These are phyloP conservation scores for Suillus ampliporus DNA, from an alignment of 768 basidiomycete genomes.

Conservation along the genomic window DNA sequence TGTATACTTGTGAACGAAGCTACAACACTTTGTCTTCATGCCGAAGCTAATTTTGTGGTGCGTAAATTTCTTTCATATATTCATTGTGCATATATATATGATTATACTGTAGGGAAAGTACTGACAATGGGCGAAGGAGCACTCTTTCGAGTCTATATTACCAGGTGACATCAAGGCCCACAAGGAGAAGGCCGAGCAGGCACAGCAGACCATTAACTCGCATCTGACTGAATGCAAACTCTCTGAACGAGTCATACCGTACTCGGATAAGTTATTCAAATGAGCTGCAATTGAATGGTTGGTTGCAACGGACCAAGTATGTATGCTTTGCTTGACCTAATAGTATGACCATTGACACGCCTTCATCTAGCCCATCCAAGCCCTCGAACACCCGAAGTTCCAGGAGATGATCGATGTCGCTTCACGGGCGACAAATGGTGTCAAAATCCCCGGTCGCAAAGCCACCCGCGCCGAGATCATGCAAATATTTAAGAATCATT, in stretches of 20 bases:
- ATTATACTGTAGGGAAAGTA: constrained; percentile 21
- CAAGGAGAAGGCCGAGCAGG: constrained; percentile 19
- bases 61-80: not conserved
- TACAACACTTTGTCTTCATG: not conserved
- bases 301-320: constrained; percentile 45
- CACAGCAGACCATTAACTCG: constrained; percentile 30
- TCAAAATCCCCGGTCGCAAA: constrained; percentile 41
- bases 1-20: not conserved
- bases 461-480: constrained; percentile 28
- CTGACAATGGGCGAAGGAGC: constrained; percentile 32
- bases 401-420: constrained; percentile 40
- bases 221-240: constrained; percentile 27
- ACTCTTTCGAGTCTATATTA: constrained; percentile 38
- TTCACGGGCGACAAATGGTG: constrained; percentile 32
- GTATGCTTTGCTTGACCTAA: constrained; percentile 23
- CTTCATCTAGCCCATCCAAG: constrained; percentile 23
- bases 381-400: constrained; percentile 39
- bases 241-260: constrained; percentile 28
- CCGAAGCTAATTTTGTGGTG: not conserved
- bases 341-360: not conserved
- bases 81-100: not conserved
- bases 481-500: constrained; percentile 30
- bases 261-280: constrained; percentile 30
- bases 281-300: constrained; percentile 41
- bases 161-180: constrained; percentile 25